Evolutionary conservation across 2,329 filamentous ascomycete genomes (phyloP).

Genomic region (Beauveria sp.): DNA sequence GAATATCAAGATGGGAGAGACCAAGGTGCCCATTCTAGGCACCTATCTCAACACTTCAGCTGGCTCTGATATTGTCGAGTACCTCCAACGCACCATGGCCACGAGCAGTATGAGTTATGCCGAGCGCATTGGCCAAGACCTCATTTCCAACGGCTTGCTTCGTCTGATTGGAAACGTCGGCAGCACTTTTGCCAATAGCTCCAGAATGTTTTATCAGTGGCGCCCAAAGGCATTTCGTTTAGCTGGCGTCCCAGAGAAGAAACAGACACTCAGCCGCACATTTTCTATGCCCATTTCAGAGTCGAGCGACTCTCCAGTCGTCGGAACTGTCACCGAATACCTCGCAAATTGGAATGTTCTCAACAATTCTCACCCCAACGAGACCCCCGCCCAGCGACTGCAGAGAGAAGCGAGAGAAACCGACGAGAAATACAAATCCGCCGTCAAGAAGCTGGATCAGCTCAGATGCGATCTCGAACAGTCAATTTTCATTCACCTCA

Average conservation of each 20-base stretch:
- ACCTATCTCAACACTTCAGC: slow-evolving; percentile 89
- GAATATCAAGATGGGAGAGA: slow-evolving; percentile 78
- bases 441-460: slow-evolving; percentile 78
- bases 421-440: slow-evolving; percentile 87
- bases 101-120: slow-evolving; percentile 81
- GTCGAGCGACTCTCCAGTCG: slow-evolving; percentile 63
- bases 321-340: slow-evolving; percentile 80
- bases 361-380: slow-evolving; percentile 76
- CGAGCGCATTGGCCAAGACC: slow-evolving; percentile 89
- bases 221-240: slow-evolving; percentile 83
- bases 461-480: slow-evolving; percentile 93
- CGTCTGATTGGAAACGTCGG: slow-evolving; percentile 90
- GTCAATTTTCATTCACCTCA: slow-evolving; percentile 83
- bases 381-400: slow-evolving; percentile 79
- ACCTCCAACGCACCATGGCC: slow-evolving; percentile 81
- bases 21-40: slow-evolving; percentile 90
- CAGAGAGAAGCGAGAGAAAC: slow-evolving; percentile 83
- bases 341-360: slow-evolving; percentile 88
- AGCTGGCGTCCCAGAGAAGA: slow-evolving; percentile 83
- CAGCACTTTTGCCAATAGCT: slow-evolving; percentile 94
- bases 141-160: slow-evolving; percentile 78
- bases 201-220: slow-evolving; percentile 97
- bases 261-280: slow-evolving; percentile 61
- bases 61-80: slow-evolving; percentile 91
- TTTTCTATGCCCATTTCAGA: slow-evolving; percentile 60